These are phyloP conservation scores for Curvularia sp. DNA, from an alignment of 2,329 filamentous ascomycete species.

Conservation along the genomic window DNA sequence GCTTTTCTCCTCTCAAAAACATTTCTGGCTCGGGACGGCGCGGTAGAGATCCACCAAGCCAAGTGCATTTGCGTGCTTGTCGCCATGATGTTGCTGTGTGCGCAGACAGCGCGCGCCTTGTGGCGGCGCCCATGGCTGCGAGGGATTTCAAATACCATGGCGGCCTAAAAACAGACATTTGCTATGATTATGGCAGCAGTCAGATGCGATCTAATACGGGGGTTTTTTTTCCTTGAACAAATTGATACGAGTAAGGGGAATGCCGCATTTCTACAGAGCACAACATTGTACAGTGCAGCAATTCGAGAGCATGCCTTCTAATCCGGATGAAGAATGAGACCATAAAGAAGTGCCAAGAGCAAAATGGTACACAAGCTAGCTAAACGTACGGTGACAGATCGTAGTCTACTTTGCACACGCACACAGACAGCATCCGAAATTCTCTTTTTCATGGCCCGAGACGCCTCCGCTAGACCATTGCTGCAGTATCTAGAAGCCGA, in stretches of 20 bases:
- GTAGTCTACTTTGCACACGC: slow-evolving; percentile 10
- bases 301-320: neutral
- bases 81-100: neutral
- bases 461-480: slow-evolving; percentile 34
- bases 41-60: neutral
- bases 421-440: slow-evolving; percentile 10
- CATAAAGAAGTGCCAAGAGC: neutral
- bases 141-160: neutral
- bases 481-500: slow-evolving; percentile 15
- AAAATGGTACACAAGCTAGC: neutral
- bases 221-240: neutral
- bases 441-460: slow-evolving; percentile 29
- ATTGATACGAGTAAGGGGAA: neutral
- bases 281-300: neutral
- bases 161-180: neutral
- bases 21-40: neutral
- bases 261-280: neutral
- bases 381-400: neutral
- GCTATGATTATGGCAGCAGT: neutral
- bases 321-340: neutral
- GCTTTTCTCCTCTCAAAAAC: neutral
- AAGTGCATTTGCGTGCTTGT: neutral
- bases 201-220: neutral
- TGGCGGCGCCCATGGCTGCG: neutral
- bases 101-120: neutral